Base-by-base conservation (phyloP, 345 rosid genomes). In the Xanthoceras sorbifolium region DNA sequence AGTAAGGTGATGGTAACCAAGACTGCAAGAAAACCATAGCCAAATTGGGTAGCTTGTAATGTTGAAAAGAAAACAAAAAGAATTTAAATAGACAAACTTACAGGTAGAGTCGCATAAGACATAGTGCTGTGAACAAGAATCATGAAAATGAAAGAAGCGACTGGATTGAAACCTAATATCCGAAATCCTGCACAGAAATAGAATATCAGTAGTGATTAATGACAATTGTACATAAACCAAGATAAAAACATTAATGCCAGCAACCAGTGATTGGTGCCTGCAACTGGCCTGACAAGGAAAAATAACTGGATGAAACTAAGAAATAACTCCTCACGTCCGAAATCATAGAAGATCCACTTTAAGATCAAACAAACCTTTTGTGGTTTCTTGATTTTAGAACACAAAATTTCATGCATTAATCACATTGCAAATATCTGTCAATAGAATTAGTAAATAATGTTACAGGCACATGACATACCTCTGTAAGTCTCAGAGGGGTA, bases 401-500 rank as follows among this genome's bases (percentile, higher is more conserved):
- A 40, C 17, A 1, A 20, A 18, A 66, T 22, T 48, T 38, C 2
- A 9, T 22, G 12, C 69, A 40, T 40, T 23, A 40, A 25, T 25
- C 54, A 40, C 14, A 67, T 11, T 40, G 52, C 18, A 66, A 36
- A 20, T 40, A 38, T 20, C 9, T 40, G 46, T 40, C 46, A 40
- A n/a, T 12, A 29, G 34, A 0, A 62, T 12, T 62, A 29, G 36
- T 14, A 29, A 26, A 23, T 6, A 18, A 22, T 15, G 29, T 6
- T 23, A 29, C 8, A 7, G 2, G 12, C 46, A 25, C 5, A 18
- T 59, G 9, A 17, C 23, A n/a, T 82, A 86, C 91, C 91, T 82
- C 29, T 67, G 29, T 85, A 86, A 25, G 93, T 87, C 60, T 89
- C 91, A 71, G 81, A 84, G 18, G 95, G 93, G 67, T 87, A 91